Conservation (phyloP, 805 yeast genomes). For the Starmerella apis region DNA sequence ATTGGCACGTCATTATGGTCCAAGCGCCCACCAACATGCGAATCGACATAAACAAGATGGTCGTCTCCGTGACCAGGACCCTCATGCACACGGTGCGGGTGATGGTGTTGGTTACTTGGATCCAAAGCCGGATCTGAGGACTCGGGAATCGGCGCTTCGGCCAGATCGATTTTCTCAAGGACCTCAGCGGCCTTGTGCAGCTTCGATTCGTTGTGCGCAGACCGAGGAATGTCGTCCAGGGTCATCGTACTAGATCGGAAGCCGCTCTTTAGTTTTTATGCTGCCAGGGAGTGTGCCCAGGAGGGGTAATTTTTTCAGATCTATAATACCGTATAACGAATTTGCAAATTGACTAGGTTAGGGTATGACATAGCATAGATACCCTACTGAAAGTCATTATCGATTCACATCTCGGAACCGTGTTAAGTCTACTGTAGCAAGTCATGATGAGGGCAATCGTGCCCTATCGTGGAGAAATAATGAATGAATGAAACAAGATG, state of each 20-base stretch:
- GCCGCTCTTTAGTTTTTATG: neutral
- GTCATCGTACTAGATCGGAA: neutral
- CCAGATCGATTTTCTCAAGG: constrained; percentile 18
- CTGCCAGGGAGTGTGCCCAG: constrained; percentile 4
- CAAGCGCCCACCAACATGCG: constrained; percentile 17
- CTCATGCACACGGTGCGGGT: constrained; percentile 28
- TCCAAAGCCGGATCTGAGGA: constrained; percentile 30
- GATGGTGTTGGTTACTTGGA: constrained; percentile 30
- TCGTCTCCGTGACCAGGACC: constrained; percentile 25
- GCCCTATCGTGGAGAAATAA: too few relatives aligned
- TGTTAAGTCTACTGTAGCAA: too few relatives aligned
- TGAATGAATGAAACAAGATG: too few relatives aligned
- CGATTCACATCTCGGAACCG: too few relatives aligned
- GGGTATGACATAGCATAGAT: neutral
- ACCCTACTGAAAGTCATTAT: too few relatives aligned
- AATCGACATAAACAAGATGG: constrained; percentile 22
- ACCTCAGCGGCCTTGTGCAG: constrained; percentile 12
- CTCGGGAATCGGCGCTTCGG: constrained; percentile 19
- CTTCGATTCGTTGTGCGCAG: neutral
- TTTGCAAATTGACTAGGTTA: neutral
- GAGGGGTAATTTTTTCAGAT: neutral
- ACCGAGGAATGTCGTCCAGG: neutral
- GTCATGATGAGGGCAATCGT: too few relatives aligned
- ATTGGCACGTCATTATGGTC: constrained; percentile 17
- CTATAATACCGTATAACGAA: neutral